Conservation (phyloP, 148 eudicot species). For the Chenopodium formosanum region DNA sequence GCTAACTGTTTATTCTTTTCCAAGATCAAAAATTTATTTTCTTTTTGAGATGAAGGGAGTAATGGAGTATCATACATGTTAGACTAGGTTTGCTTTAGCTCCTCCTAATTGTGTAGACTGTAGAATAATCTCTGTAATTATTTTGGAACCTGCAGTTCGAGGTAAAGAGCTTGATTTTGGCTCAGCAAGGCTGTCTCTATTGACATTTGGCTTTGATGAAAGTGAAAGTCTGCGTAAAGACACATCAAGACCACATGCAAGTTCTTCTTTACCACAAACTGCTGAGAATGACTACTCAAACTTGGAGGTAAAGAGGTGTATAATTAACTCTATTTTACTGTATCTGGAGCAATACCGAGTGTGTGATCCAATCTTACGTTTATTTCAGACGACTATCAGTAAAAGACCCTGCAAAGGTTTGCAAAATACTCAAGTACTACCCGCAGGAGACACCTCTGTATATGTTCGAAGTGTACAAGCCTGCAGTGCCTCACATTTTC, state of each 20-base stretch:
- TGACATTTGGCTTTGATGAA: slow-evolving; percentile 43
- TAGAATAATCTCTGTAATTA: background rate
- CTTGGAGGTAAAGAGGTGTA: slow-evolving; percentile 40
- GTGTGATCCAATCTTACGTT: background rate
- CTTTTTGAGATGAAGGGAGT: background rate
- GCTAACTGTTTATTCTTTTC: background rate
- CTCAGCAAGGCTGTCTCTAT: slow-evolving; percentile 45
- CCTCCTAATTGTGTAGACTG: background rate
- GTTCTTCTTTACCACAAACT: slow-evolving; percentile 42
- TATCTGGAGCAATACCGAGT: background rate
- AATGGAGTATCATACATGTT: background rate
- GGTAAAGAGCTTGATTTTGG: slow-evolving; percentile 51
- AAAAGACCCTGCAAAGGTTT: slow-evolving; percentile 32
- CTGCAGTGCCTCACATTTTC: slow-evolving; percentile 47
- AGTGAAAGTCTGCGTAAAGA: slow-evolving; percentile 43
- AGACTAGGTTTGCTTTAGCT: background rate
- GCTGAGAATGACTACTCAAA: slow-evolving; percentile 48
- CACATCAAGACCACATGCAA: slow-evolving; percentile 36
- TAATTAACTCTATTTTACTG: background rate
- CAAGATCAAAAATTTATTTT: background rate
- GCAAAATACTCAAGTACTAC: slow-evolving; percentile 22
- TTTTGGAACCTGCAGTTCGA: slow-evolving; percentile 50
- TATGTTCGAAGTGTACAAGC: slow-evolving; percentile 43
- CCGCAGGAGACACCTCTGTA: slow-evolving; percentile 30
- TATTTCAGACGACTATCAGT: slow-evolving; percentile 23